phyloP scores from a whole-genome alignment of 495 filamentous ascomycete species.

The Penicillium alfredii region DNA sequence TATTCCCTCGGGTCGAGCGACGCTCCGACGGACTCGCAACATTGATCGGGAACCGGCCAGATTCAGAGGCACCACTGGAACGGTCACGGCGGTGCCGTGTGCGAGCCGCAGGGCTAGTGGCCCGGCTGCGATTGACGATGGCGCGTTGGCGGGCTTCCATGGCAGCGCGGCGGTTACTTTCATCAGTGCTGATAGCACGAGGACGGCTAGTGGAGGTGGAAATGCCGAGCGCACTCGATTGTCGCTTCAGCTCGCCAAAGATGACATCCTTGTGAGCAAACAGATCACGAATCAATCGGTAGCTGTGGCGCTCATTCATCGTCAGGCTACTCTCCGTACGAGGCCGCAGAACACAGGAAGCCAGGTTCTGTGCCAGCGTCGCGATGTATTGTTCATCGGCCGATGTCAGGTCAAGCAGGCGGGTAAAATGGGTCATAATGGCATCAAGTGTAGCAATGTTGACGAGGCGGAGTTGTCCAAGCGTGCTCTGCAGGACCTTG shows the following conservation, averaged over 20 bases:
- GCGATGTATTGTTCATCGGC: slow-evolving; percentile 84
- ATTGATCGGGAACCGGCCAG: slow-evolving; percentile 76
- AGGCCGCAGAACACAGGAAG: slow-evolving; percentile 85
- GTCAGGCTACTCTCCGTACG: slow-evolving; percentile 80
- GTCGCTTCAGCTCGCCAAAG: slow-evolving; percentile 93
- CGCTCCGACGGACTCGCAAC: slow-evolving; percentile 54
- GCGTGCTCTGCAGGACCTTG: slow-evolving; percentile 89
- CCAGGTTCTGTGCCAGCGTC: slow-evolving; percentile 68
- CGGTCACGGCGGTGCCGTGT: slow-evolving; percentile 66
- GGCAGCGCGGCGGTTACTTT: slow-evolving; percentile 87
- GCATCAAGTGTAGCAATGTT: slow-evolving; percentile 99
- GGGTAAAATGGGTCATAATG: slow-evolving; percentile 95
- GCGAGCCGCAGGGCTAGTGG: slow-evolving; percentile 66
- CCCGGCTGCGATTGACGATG: slow-evolving; percentile 68
- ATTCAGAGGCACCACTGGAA: slow-evolving; percentile 65
- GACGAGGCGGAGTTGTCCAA: slow-evolving; percentile 88
- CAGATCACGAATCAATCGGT: slow-evolving; percentile 87
- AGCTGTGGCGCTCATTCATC: slow-evolving; percentile 90
- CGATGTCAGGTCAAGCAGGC: slow-evolving; percentile 92
- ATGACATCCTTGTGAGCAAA: slow-evolving; percentile 91
- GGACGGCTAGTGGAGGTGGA: slow-evolving; percentile 46
- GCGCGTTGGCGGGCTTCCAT: slow-evolving; percentile 89
- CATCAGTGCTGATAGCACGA: slow-evolving; percentile 89
- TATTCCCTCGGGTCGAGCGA: slow-evolving; percentile 45
- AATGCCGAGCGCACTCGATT: slow-evolving; percentile 56